phyloP scores from a whole-genome alignment of 441 rosid genomes.

The Adansonia grandidieri region DNA sequence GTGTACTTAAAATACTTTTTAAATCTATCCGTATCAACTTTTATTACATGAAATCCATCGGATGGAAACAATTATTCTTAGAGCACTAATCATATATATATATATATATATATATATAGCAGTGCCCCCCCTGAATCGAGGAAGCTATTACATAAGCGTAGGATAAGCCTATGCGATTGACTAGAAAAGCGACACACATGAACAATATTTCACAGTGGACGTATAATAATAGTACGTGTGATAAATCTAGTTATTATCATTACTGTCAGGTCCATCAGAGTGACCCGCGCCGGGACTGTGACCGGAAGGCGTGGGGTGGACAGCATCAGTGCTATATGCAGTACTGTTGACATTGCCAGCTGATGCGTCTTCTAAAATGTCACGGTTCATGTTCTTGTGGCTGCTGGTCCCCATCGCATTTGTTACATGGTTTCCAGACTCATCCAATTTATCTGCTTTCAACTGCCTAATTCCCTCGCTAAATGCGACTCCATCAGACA shows the following conservation, averaged over 20 bases:
- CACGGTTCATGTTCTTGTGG: slow-evolving; percentile 19
- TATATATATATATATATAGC: not conserved
- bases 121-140: not conserved
- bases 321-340: slow-evolving; percentile 29
- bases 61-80: not conserved
- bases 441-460: not conserved
- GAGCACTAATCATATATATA: not conserved
- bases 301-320: slow-evolving; percentile 51
- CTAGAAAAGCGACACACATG: not conserved
- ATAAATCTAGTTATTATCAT: slow-evolving; percentile 16
- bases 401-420: not conserved
- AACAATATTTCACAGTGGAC: not conserved
- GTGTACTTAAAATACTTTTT: not conserved
- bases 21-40: not conserved
- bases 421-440: not conserved
- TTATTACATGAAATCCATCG: not conserved
- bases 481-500: slow-evolving; percentile 32
- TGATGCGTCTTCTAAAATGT: slow-evolving; percentile 13
- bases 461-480: slow-evolving; percentile 38
- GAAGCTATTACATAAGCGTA: slow-evolving; percentile 4
- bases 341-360: not conserved
- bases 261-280: slow-evolving; percentile 26
- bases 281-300: slow-evolving; percentile 56
- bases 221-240: not conserved
- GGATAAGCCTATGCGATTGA: not conserved